These are phyloP conservation scores for Leccinum boreale DNA, from an alignment of 768 basidiomycete genomes.

Conservation along the genomic window DNA sequence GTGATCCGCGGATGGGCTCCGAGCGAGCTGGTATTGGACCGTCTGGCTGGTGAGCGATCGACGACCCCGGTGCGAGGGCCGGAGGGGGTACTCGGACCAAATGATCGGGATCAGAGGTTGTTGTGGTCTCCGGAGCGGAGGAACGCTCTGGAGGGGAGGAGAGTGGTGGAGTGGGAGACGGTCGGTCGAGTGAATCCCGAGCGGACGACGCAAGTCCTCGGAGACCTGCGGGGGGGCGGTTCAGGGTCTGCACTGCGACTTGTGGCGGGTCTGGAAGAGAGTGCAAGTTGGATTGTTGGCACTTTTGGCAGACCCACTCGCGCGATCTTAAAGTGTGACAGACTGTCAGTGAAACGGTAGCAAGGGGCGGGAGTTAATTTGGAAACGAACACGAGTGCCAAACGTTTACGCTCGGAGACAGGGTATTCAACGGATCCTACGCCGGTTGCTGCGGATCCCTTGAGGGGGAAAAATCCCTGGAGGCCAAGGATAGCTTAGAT, in stretches of 20 bases:
- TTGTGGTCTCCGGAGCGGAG: conserved; percentile 6
- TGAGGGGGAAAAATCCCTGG: conserved; percentile 86
- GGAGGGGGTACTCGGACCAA: conserved; percentile 5
- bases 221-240: conserved; percentile 8
- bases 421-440: conserved; percentile 87
- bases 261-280: conserved; percentile 64
- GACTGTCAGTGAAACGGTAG: conserved; percentile 7
- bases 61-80: conserved; percentile 7
- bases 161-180: conserved; percentile 12
- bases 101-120: conserved; percentile 15
- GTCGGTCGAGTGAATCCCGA: conserved; percentile 13
- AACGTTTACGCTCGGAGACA: conserved; percentile 66
- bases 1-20: conserved; percentile 20
- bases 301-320: conserved; percentile 76
- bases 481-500: conserved; percentile 75
- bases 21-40: conserved; percentile 1
- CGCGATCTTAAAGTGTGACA: conserved; percentile 53
- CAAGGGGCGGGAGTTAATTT: conserved; percentile 8
- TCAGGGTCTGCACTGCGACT: conserved; percentile 14
- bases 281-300: conserved; percentile 62
- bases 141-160: conserved; percentile 19
- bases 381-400: conserved; percentile 65
- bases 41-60: conserved; percentile 12
- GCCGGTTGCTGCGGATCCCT: conserved; percentile 82
- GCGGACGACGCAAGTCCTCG: conserved; percentile 22